phyloP scores from a whole-genome alignment of 2,329 filamentous ascomycete species.

The Bipolaris zeicola region DNA sequence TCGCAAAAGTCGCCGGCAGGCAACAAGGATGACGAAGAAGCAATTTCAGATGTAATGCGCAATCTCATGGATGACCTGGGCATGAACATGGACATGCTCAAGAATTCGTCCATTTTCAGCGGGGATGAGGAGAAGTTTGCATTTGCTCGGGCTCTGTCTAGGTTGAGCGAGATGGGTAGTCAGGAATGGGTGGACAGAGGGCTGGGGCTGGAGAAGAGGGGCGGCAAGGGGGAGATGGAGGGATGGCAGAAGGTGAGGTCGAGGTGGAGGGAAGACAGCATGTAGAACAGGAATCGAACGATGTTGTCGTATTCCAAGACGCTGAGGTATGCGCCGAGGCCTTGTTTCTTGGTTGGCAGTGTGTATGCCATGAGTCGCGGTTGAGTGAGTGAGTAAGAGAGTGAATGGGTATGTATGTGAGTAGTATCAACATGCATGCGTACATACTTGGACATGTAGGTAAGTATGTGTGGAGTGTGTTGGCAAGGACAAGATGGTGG shows the following conservation, averaged over 20 bases:
- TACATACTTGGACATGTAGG: not conserved
- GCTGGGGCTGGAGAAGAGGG: slow-evolving; percentile 65
- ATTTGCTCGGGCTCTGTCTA: slow-evolving; percentile 84
- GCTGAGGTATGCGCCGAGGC: not conserved
- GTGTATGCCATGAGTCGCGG: not conserved
- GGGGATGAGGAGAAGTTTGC: slow-evolving; percentile 97
- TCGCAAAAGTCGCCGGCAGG: slow-evolving; percentile 16
- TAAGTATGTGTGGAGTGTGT: not conserved
- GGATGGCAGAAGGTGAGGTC: slow-evolving; percentile 69
- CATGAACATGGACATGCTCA: slow-evolving; percentile 81
- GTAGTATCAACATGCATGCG: no score
- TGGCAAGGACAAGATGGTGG: not conserved
- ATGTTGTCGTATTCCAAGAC: not conserved
- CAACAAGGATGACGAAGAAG: slow-evolving; percentile 52
- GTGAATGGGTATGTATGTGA: not conserved
- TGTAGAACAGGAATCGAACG: slow-evolving; percentile 18
- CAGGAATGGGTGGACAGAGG: slow-evolving; percentile 92
- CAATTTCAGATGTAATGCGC: slow-evolving; percentile 72
- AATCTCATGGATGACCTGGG: slow-evolving; percentile 87
- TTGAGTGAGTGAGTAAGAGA: not conserved
- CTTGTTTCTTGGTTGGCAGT: not conserved
- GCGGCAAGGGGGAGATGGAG: slow-evolving; percentile 69
- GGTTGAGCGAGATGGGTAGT: slow-evolving; percentile 91
- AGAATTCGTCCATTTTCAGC: slow-evolving; percentile 83
- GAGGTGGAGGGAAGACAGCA: slow-evolving; percentile 62